These are phyloP conservation scores for Colletotrichum abscissum DNA, from an alignment of 2,329 filamentous ascomycete genomes.

Conservation along the genomic window DNA sequence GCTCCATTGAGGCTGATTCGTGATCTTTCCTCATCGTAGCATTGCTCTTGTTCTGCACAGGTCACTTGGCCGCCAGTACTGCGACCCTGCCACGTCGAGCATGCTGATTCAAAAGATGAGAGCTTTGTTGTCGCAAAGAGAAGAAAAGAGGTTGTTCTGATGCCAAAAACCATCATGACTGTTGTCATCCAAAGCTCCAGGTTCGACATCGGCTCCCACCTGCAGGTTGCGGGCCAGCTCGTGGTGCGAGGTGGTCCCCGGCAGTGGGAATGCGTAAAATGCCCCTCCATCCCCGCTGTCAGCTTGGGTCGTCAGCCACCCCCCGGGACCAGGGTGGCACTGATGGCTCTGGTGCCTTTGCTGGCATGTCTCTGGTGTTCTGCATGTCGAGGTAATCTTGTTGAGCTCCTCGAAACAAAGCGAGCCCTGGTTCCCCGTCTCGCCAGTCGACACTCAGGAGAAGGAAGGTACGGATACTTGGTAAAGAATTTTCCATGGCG, in stretches of 20 bases:
- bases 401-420: constrained; percentile 31
- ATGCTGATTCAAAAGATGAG: background rate
- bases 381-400: constrained; percentile 30
- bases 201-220: background rate
- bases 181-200: background rate
- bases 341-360: constrained; percentile 15
- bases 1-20: constrained; percentile 16
- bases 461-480: background rate
- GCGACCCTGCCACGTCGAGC: constrained; percentile 5
- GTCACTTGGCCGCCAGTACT: background rate
- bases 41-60: background rate
- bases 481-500: constrained; percentile 5
- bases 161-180: background rate
- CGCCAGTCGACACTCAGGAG: constrained; percentile 20
- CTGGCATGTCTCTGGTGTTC: constrained; percentile 15
- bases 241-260: background rate
- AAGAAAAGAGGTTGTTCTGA: background rate
- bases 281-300: background rate
- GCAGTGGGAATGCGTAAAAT: background rate
- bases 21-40: constrained; percentile 9
- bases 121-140: background rate
- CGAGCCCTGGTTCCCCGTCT: constrained; percentile 30
- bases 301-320: constrained; percentile 6
- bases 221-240: background rate
- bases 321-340: constrained; percentile 22